Evolutionary conservation across 2,329 filamentous ascomycete species (phyloP), one percentile per base, ranked within the genome.

Genomic region (Dactylellina sp.): DNA sequence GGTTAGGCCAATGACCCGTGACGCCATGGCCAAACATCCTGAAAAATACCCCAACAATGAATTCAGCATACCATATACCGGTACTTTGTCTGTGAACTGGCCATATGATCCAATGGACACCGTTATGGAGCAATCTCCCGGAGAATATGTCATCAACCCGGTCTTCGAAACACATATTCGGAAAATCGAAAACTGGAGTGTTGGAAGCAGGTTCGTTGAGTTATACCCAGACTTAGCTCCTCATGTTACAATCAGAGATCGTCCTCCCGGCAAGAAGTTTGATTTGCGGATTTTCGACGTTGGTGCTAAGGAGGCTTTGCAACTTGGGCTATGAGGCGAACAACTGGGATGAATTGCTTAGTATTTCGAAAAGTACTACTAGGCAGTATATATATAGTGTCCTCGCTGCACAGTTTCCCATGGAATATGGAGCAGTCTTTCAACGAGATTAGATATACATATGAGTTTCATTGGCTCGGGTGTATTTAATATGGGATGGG

Each of bases 61-160:
- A 77, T 96, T 93, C 83, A 95, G 94, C 80, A 86, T 94, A 16
- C 90, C 91, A 0, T 96, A 89, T 80, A 95, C 91, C 0, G 87
- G 85, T 0, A 93, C 89, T 0, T 79, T 97, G 22, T 88, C 86
- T 24, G 81, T 97, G 14, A 95, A 93, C 77, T 97, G 93, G 93
- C 90, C 90, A 0, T 94, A 96, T 79, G 89, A 91, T 64, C 85
- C 88, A 0, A 87, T 86, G 0, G 89, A 93, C 77, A 87, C 89
- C 37, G 83, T 97, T 24, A 82, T 91, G 24, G 83, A 85, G 61
- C 83, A 85, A 24, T 76, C 76, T 3, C 82, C 82, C 3, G 87
- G 89, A 7, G 89, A 93, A 78, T 83, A 92, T 71, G 85, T 91
- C 76, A 92, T 97, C 75, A 96, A 95, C 76, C 92, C 92, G 0